phyloP scores from a whole-genome alignment of 345 rosid species.

The Populus davidiana region DNA sequence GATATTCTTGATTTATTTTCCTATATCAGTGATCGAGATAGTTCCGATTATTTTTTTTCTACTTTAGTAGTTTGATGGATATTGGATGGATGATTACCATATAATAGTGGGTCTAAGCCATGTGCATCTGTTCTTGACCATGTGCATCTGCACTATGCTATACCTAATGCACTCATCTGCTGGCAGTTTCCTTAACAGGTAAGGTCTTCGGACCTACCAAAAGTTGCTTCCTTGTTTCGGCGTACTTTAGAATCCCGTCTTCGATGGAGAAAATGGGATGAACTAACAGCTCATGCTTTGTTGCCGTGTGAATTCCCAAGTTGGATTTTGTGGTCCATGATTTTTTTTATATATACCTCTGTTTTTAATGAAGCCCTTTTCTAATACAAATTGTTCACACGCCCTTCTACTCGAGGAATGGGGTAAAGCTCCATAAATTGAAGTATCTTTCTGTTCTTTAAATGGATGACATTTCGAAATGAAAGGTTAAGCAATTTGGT shows the following conservation, averaged over 20 bases:
- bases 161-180: constrained; percentile 7
- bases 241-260: not conserved
- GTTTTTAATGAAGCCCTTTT: not conserved
- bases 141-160: constrained; percentile 28
- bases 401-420: not conserved
- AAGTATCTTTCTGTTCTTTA: not conserved
- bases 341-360: not conserved
- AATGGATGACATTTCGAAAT: not conserved
- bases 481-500: not conserved
- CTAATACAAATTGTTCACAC: not conserved
- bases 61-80: not conserved
- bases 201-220: constrained; percentile 13
- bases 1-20: not conserved
- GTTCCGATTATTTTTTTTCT: constrained; percentile 5
- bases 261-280: not conserved
- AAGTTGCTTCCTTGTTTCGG: not conserved
- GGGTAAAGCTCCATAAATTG: not conserved
- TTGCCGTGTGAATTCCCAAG: not conserved
- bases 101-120: constrained; percentile 21
- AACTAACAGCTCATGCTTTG: not conserved
- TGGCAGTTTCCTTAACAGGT: constrained; percentile 27
- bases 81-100: not conserved
- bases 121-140: constrained; percentile 32
- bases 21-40: constrained; percentile 3
- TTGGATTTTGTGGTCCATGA: not conserved